These are phyloP conservation scores for Chrysophaeum taylorii DNA, from an alignment of 352 stramenopile genomes.

Conservation along the genomic window DNA sequence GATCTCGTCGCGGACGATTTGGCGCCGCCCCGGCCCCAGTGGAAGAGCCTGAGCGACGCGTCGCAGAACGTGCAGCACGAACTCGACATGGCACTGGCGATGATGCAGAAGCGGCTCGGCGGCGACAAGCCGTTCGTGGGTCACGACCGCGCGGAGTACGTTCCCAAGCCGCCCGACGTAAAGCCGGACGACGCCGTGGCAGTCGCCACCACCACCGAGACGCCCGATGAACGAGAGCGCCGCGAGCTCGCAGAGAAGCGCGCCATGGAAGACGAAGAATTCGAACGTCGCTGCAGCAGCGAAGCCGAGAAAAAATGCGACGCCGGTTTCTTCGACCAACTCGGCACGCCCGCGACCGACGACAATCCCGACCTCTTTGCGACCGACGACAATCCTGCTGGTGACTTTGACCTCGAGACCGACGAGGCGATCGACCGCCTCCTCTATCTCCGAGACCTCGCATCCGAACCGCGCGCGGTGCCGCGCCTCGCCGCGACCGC, in stretches of 20 bases:
- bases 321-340: too few relatives aligned
- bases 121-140: not conserved
- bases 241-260: not conserved
- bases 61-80: not conserved
- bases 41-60: not conserved
- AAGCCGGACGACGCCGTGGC: too few relatives aligned
- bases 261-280: not conserved
- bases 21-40: not conserved
- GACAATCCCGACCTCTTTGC: too few relatives aligned
- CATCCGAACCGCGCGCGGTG: too few relatives aligned
- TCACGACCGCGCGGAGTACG: not conserved
- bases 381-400: too few relatives aligned
- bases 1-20: too few relatives aligned
- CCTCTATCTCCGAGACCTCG: too few relatives aligned
- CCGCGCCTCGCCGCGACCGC: too few relatives aligned
- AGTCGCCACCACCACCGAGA: not conserved
- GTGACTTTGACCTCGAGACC: too few relatives aligned
- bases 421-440: too few relatives aligned
- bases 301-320: too few relatives aligned
- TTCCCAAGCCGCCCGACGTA: not conserved
- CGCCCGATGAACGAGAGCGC: not conserved
- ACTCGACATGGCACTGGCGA: not conserved
- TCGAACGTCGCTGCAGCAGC: not conserved
- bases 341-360: too few relatives aligned
- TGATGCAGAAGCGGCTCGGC: conserved; percentile 6